Conservation (phyloP, 805 yeast genomes). For the Dipodascus albidus region DNA sequence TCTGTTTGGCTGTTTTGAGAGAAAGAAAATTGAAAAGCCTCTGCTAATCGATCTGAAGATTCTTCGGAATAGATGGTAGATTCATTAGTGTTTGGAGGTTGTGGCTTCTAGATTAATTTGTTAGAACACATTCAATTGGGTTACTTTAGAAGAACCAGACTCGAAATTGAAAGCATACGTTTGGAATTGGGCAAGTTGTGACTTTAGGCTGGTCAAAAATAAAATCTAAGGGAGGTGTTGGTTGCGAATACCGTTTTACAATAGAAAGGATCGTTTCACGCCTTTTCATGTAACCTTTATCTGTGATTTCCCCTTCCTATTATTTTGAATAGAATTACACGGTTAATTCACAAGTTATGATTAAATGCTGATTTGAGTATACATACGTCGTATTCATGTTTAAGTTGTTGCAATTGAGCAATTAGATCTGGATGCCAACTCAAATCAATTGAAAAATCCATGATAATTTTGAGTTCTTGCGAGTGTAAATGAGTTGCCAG, state of each 20-base stretch:
- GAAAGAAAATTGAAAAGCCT: not conserved
- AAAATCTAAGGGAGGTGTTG: not conserved
- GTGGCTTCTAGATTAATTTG: no score
- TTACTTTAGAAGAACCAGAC: no score
- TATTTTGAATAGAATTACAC: not conserved
- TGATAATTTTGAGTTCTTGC: no score
- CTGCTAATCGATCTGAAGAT: not conserved
- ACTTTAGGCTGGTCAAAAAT: not conserved
- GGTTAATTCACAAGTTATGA: not conserved
- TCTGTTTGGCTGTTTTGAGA: not conserved
- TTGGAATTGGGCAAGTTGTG: not conserved
- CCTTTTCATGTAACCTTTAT: constrained; percentile 58
- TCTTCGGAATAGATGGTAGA: not conserved
- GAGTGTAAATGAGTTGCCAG: no score
- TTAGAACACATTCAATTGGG: no score
- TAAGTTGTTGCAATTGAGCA: constrained; percentile 31
- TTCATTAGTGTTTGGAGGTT: no score
- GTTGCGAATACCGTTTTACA: constrained; percentile 4
- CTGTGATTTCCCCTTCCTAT: constrained; percentile 59
- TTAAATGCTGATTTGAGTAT: not conserved
- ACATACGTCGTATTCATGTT: constrained; percentile 34
- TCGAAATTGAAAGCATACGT: no score
- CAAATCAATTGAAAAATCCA: constrained; percentile 41
- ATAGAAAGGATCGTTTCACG: constrained; percentile 31
- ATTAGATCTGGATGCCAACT: constrained; percentile 28